These are phyloP conservation scores for Herpetospermum pedunculosum DNA, from an alignment of 306 rosid species.

Conservation along the genomic window DNA sequence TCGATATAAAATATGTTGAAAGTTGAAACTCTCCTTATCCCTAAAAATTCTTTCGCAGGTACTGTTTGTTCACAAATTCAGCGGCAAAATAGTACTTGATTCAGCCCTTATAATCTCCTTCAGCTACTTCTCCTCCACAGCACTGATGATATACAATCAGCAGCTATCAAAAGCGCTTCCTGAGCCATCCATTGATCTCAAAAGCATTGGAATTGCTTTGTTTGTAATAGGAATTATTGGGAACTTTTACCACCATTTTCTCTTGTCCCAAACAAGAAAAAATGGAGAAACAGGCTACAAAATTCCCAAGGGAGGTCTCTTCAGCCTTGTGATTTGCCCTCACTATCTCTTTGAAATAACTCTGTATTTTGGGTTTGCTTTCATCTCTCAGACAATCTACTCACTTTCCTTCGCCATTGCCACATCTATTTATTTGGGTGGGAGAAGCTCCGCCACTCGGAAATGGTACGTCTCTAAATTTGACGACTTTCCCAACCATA, in stretches of 20 bases:
- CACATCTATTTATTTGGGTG: constrained; percentile 37
- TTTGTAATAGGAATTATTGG: constrained; percentile 53
- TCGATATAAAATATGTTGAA: no score
- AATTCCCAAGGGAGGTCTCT: constrained; percentile 78
- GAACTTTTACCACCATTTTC: constrained; percentile 73
- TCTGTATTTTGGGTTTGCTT: constrained; percentile 43
- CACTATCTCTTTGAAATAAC: constrained; percentile 75
- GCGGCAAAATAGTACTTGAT: constrained; percentile 43
- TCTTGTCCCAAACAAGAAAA: constrained; percentile 47
- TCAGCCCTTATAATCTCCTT: constrained; percentile 34
- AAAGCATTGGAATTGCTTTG: constrained; percentile 31
- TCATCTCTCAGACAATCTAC: constrained; percentile 52
- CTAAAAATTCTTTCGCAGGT: constrained; percentile 1
- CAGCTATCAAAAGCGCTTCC: constrained; percentile 36
- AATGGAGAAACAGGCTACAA: constrained; percentile 49
- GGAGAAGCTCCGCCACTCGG: constrained; percentile 68
- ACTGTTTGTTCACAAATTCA: constrained; percentile 51
- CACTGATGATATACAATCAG: constrained; percentile 48
- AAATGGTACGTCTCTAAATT: constrained; percentile 69
- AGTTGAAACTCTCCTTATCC: no score
- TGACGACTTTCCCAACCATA: constrained; percentile 46
- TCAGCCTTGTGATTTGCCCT: constrained; percentile 55
- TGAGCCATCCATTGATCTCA: constrained; percentile 41
- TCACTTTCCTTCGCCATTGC: constrained; percentile 34
- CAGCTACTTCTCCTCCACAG: constrained; percentile 37